phyloP scores from a whole-genome alignment of 1,284 basidiomycete species.

The Papiliotrema nemorosa region DNA sequence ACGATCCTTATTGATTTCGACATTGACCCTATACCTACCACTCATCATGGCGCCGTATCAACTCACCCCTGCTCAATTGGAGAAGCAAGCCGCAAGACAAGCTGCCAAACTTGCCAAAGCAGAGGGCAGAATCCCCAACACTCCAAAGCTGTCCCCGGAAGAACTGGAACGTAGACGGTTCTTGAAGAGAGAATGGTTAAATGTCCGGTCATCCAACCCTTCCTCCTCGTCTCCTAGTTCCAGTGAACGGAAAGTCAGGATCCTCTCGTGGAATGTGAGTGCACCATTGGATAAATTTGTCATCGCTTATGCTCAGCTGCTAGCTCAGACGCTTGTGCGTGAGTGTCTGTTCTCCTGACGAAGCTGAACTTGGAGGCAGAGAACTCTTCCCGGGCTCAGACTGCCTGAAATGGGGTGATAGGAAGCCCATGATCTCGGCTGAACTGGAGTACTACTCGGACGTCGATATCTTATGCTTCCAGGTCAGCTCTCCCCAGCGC shows the following conservation, averaged over 20 bases:
- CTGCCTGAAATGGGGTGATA: constrained; percentile 68
- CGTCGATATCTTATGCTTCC: constrained; percentile 76
- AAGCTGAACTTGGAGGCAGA: constrained; percentile 56
- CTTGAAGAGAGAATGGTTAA: constrained; percentile 38
- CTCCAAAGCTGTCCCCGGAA: constrained; percentile 2
- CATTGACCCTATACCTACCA: no score
- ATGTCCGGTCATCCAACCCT: constrained; percentile 53
- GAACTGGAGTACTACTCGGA: constrained; percentile 61
- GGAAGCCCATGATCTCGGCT: constrained; percentile 68
- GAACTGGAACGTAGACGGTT: constrained; percentile 30
- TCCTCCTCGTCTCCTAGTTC: no score
- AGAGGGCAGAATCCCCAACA: constrained; percentile 7
- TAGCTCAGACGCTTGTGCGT: constrained; percentile 51
- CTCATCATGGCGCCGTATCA: neutral
- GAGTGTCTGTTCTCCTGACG: constrained; percentile 10
- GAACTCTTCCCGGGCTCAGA: constrained; percentile 75
- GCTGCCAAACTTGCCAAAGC: constrained; percentile 44
- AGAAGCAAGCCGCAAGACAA: constrained; percentile 37
- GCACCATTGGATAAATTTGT: no score
- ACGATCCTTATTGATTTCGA: no score
- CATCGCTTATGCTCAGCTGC: constrained; percentile 50
- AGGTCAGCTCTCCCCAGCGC: constrained; percentile 55
- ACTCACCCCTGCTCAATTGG: constrained; percentile 43
- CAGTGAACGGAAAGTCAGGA: constrained; percentile 55
- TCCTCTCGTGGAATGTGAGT: constrained; percentile 55